phyloP scores from a whole-genome alignment of 768 basidiomycete genomes.

The Dentipellis fragilis region DNA sequence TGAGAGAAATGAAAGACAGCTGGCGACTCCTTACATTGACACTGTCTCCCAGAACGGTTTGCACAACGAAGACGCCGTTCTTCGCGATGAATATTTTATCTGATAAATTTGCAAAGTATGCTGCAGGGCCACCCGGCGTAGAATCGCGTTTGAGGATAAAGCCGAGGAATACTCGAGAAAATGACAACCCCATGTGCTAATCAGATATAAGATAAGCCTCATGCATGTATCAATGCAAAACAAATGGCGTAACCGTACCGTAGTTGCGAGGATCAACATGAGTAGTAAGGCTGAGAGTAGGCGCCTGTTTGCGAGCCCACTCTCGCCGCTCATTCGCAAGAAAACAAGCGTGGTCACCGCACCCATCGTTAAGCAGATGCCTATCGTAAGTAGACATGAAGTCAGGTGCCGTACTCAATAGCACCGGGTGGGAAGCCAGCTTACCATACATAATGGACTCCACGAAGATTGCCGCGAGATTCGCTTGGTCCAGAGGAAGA shows the following conservation, averaged over 20 bases:
- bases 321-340: background rate
- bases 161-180: background rate
- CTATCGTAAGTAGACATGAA: background rate
- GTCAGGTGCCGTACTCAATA: background rate
- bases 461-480: background rate
- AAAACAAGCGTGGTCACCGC: background rate
- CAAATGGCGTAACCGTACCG: background rate
- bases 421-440: background rate
- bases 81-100: background rate
- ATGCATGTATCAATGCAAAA: background rate
- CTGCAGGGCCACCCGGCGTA: background rate
- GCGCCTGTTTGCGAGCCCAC: background rate
- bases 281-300: background rate
- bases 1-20: background rate
- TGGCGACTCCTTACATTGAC: background rate
- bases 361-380: background rate
- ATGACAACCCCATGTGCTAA: background rate
- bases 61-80: background rate
- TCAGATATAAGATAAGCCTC: background rate
- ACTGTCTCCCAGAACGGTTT: background rate
- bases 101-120: background rate
- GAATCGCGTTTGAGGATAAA: background rate
- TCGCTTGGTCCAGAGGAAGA: background rate
- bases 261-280: background rate
- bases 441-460: background rate